Evolutionary conservation across 1,284 basidiomycete species (phyloP).

Genomic region (Ganoderma resinaceum): DNA sequence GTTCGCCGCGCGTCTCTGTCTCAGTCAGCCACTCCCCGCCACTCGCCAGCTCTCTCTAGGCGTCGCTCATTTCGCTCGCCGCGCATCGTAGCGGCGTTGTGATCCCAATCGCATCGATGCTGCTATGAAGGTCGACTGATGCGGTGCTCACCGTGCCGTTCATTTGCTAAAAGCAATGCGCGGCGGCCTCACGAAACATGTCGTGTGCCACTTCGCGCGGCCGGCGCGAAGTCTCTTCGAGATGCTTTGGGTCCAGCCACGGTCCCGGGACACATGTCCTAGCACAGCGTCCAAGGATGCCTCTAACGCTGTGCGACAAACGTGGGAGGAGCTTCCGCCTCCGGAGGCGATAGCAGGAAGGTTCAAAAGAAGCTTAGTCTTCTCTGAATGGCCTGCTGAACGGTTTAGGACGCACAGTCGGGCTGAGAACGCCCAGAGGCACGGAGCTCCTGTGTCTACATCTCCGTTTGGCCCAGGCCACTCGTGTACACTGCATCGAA

Average conservation of each 20-base stretch:
- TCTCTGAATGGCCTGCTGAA: not conserved
- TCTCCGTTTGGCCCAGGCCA: not conserved
- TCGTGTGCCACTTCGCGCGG: not conserved
- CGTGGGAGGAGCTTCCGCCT: not conserved
- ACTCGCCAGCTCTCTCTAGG: not conserved
- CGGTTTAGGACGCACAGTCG: not conserved
- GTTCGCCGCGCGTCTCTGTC: constrained; percentile 14
- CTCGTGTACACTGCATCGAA: not conserved
- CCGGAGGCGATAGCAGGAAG: not conserved
- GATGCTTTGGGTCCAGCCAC: not conserved
- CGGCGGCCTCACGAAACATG: not conserved
- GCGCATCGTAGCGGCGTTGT: not conserved
- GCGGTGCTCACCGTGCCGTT: not conserved
- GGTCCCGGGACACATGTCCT: not conserved
- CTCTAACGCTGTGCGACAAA: constrained; percentile 2
- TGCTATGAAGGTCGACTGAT: not conserved
- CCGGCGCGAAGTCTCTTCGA: not conserved
- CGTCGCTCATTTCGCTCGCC: not conserved
- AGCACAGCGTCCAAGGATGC: not conserved
- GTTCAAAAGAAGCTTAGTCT: constrained; percentile 2
- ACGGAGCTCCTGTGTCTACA: not conserved
- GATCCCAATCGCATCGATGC: not conserved
- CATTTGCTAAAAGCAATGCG: not conserved
- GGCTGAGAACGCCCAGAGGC: not conserved
- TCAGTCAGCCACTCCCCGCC: not conserved